Evolutionary conservation across 2,329 filamentous ascomycete genomes (phyloP).

Genomic region (Phaeosphaeriaceae sp.): DNA sequence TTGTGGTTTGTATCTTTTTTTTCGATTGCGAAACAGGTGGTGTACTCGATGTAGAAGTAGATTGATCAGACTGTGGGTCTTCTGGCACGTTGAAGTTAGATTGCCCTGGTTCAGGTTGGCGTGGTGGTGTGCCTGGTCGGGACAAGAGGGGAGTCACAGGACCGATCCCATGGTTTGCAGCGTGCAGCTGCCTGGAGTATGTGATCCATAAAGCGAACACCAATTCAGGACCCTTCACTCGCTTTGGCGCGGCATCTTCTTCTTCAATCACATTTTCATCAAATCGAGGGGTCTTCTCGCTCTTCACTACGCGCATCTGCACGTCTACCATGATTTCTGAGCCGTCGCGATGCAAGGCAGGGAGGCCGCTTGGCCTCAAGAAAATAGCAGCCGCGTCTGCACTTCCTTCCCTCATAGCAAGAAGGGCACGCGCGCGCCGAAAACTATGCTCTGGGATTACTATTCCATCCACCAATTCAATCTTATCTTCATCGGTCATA

Average conservation of each 20-base stretch:
- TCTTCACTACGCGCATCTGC: constrained; percentile 95
- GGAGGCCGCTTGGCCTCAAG: constrained; percentile 80
- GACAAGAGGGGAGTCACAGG: constrained; percentile 69
- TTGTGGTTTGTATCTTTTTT: constrained; percentile 58
- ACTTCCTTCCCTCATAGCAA: constrained; percentile 82
- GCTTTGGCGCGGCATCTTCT: constrained; percentile 52
- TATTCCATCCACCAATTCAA: constrained; percentile 87
- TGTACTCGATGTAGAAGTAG: constrained; percentile 41
- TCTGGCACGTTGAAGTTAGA: constrained; percentile 52
- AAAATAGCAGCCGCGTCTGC: constrained; percentile 78
- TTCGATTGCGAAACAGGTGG: constrained; percentile 56
- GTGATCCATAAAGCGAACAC: constrained; percentile 98
- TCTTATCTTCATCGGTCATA: constrained; percentile 83
- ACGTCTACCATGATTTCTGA: constrained; percentile 92
- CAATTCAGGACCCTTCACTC: constrained; percentile 67
- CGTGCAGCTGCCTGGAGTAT: constrained; percentile 91
- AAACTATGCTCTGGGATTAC: constrained; percentile 97
- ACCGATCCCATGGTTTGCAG: constrained; percentile 67
- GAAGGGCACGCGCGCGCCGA: constrained; percentile 81
- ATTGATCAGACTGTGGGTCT: constrained; percentile 42
- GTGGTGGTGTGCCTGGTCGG: constrained; percentile 72
- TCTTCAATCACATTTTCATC: constrained; percentile 71
- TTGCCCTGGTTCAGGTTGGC: constrained; percentile 80
- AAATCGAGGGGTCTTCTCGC: constrained; percentile 62
- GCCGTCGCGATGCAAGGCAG: constrained; percentile 87